These are phyloP conservation scores for Cercospora citrullina DNA, from an alignment of 2,329 filamentous ascomycete genomes.

Conservation along the genomic window DNA sequence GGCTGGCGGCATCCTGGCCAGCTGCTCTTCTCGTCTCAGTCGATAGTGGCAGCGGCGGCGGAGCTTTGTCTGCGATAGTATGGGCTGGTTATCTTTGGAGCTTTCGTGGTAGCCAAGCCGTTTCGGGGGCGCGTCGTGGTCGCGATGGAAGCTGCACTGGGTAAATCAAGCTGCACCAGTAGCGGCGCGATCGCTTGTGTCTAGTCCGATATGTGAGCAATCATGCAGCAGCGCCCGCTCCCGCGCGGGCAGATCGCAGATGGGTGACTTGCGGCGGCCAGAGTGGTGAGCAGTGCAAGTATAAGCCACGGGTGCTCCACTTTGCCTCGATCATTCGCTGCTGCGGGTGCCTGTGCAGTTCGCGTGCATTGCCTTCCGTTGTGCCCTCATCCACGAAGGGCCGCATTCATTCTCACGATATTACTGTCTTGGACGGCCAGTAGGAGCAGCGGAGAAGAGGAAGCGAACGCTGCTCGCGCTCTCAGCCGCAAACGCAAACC, in stretches of 20 bases:
- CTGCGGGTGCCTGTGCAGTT: slow-evolving; percentile 18
- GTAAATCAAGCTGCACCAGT: background rate
- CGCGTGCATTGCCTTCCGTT: slow-evolving; percentile 20
- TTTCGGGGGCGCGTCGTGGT: slow-evolving; percentile 14
- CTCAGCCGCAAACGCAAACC: slow-evolving; percentile 6
- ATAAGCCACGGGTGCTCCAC: slow-evolving; percentile 23
- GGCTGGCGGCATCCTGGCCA: slow-evolving; percentile 17
- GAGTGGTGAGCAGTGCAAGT: slow-evolving; percentile 12
- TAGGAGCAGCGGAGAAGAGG: background rate
- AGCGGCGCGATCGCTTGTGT: slow-evolving; percentile 22
- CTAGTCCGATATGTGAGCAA: slow-evolving; percentile 27
- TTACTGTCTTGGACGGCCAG: background rate
- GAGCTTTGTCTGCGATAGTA: slow-evolving; percentile 25
- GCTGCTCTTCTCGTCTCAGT: slow-evolving; percentile 16
- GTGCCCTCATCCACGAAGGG: slow-evolving; percentile 13
- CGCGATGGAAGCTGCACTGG: slow-evolving; percentile 13
- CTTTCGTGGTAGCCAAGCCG: slow-evolving; percentile 14
- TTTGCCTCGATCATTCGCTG: slow-evolving; percentile 20
- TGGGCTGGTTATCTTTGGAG: slow-evolving; percentile 16
- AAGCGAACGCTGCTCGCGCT: background rate
- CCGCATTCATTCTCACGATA: slow-evolving; percentile 7
- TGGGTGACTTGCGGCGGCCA: slow-evolving; percentile 15
- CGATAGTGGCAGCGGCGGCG: slow-evolving; percentile 18
- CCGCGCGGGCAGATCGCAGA: slow-evolving; percentile 24
- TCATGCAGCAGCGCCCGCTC: slow-evolving; percentile 25